Conservation (phyloP, 208 protist species). For the Crithidia fasciculata region DNA sequence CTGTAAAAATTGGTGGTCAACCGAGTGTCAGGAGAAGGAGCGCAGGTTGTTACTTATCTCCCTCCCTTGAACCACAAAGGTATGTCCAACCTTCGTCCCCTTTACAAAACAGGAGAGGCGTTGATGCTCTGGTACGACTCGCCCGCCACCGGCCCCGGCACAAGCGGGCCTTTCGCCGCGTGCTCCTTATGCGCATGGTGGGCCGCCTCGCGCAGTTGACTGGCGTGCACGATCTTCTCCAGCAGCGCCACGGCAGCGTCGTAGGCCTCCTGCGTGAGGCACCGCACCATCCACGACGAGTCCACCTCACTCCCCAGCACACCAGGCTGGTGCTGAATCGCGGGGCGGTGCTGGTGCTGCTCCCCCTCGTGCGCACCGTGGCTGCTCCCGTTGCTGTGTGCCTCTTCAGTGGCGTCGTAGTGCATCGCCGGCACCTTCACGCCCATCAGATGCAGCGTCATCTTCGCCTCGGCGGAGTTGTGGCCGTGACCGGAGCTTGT, state of each 20-base stretch:
- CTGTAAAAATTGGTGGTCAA: too few species aligned
- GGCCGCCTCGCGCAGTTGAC: not conserved
- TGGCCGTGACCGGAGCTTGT: not conserved
- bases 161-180: not conserved
- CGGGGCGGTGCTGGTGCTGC: not conserved
- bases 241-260: not conserved
- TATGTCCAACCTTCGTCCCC: too few species aligned
- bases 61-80: too few species aligned
- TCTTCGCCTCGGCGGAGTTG: conserved; percentile 6
- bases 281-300: not conserved
- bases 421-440: not conserved
- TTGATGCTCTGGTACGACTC: conserved; percentile 2
- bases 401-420: not conserved
- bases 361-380: too few species aligned
- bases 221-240: not conserved
- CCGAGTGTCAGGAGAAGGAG: too few species aligned
- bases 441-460: conserved; percentile 5
- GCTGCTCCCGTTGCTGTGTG: not conserved
- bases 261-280: not conserved
- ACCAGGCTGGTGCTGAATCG: not conserved
- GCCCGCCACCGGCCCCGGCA: not conserved
- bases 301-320: not conserved
- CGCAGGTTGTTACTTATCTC: too few species aligned
- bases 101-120: not conserved
- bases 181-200: not conserved